Evolutionary conservation across 2,329 filamentous ascomycete species (phyloP), one percentile per base, ranked within the genome.

Genomic region (Fusarium coicis): DNA sequence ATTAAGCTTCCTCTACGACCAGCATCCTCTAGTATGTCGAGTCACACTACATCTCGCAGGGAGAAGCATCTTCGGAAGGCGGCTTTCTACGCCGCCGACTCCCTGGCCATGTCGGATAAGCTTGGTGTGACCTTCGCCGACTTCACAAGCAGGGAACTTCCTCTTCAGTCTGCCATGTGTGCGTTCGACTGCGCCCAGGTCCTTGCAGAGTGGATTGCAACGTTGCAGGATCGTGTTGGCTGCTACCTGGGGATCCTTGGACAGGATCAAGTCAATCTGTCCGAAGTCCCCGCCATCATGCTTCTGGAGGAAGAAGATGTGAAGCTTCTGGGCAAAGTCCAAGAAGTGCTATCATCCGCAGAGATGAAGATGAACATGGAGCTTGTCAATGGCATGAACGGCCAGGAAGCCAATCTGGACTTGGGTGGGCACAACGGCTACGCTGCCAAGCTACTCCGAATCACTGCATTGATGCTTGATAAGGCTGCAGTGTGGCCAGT

Each of bases 161-260:
- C 96, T 0, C 89, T 97, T 43, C 96, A 97, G 80, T 95, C 93
- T 19, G 94, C 95, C 2, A 91, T 98, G 86, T 98, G 96, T 81
- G 92, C 93, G 10, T 97, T 97, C 77, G 96, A 98, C 79, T 98
- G 96, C 79, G 93, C 94, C 5, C 95, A 98, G 79, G 94, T 98
- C 3, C 88, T 99, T 37, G 94, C 94, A 1, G 96, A 98, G 82
- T 99, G 96, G 96, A 89, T 96, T 44, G 93, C 93, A 10, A 96
- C 95, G 3, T 90, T 98, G 7, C 96, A 99, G 81, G 95, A 98
- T 78, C 92, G 96, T 14, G 93, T 98, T n/a, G 96, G 96, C 0
- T 91, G 91, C 9, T 97, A 96, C 77, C 82, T 98, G 10, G 96
- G 96, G 9, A 90, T 98, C 10, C 87, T 98, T 4, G 96, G 96